Evolutionary conservation across 768 basidiomycete species (phyloP).

Genomic region (Agrocybe praecox): DNA sequence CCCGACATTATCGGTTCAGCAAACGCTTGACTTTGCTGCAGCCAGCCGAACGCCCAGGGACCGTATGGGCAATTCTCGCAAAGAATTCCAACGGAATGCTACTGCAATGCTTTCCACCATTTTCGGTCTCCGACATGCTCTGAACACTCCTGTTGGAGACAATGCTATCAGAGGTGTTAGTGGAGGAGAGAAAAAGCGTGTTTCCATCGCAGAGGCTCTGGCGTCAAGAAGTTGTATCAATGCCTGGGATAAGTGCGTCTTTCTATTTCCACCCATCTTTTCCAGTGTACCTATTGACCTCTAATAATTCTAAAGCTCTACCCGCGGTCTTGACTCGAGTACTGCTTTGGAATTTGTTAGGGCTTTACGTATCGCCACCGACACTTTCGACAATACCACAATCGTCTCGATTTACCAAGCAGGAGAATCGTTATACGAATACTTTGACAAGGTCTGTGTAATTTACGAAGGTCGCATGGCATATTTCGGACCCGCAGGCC

Average conservation of each 20-base stretch:
- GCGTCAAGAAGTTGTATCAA: conserved; percentile 57
- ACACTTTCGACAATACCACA: conserved; percentile 53
- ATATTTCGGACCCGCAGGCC: conserved; percentile 69
- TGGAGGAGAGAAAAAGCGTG: conserved; percentile 82
- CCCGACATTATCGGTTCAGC: conserved; percentile 78
- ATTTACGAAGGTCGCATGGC: conserved; percentile 75
- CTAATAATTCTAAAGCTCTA: conserved; percentile 46
- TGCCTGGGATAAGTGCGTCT: conserved; percentile 67
- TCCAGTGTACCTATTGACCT: background rate
- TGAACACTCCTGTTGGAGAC: conserved; percentile 77
- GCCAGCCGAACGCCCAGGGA: conserved; percentile 66
- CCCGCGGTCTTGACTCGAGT: conserved; percentile 64
- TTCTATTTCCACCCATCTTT: background rate
- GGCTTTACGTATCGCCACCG: conserved; percentile 64
- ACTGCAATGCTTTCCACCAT: conserved; percentile 62
- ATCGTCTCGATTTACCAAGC: conserved; percentile 87
- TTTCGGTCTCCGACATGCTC: conserved; percentile 76
- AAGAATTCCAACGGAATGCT: conserved; percentile 38
- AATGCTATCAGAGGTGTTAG: conserved; percentile 73
- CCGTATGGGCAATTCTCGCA: conserved; percentile 42
- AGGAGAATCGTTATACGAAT: conserved; percentile 62
- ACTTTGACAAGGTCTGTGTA: conserved; percentile 83
- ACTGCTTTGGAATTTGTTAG: conserved; percentile 76
- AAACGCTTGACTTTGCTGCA: conserved; percentile 74
- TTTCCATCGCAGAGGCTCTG: conserved; percentile 71